Evolutionary conservation across 2,329 filamentous ascomycete genomes (phyloP).

Genomic region (Penicillium sp.): DNA sequence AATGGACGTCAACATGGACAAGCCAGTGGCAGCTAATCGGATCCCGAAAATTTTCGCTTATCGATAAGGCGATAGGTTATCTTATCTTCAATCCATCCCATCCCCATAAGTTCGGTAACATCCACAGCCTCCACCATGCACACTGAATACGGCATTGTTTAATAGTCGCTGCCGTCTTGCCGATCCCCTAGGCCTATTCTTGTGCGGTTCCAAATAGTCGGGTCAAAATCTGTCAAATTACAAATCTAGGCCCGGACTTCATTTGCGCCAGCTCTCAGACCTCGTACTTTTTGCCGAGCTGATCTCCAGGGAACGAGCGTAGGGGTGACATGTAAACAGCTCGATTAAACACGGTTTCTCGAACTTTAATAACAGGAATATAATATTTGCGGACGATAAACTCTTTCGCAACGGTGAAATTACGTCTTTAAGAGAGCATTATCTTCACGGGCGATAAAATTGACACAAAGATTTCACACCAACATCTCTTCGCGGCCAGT

Average conservation of each 20-base stretch:
- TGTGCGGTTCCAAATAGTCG: neutral
- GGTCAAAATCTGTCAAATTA: neutral
- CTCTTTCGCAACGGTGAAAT: no score
- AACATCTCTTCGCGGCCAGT: no score
- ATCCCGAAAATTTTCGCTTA: conserved; percentile 18
- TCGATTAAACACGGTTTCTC: no score
- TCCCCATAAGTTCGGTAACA: neutral
- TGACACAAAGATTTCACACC: no score
- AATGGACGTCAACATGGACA: conserved; percentile 2
- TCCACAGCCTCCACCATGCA: neutral
- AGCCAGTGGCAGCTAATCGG: neutral
- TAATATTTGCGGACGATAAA: no score
- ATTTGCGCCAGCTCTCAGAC: conserved; percentile 1
- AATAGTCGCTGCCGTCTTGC: neutral
- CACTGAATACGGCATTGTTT: neutral
- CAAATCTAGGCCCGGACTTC: neutral
- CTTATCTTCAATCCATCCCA: neutral
- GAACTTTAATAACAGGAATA: no score
- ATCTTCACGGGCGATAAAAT: no score
- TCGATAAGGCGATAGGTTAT: conserved; percentile 16
- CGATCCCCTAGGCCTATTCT: neutral
- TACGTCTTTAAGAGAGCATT: no score
- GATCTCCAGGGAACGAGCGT: conserved; percentile 2
- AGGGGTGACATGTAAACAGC: neutral
- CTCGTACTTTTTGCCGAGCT: neutral